Evolutionary conservation across 2,329 filamentous ascomycete genomes (phyloP), one percentile per base, ranked within the genome.

Genomic region (Onygenales sp.): DNA sequence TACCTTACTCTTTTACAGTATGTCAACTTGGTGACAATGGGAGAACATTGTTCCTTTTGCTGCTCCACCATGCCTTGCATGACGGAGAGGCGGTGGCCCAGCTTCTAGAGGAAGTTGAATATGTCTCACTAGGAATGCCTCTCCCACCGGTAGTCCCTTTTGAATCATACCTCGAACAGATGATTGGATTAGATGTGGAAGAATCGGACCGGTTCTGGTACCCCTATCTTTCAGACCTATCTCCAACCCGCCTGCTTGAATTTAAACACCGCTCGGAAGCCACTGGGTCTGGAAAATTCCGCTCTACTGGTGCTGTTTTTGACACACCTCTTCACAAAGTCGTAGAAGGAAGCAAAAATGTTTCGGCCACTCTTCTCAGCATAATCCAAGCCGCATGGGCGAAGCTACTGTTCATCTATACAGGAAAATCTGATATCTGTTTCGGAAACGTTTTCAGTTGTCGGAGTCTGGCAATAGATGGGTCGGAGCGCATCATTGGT

Each of bases 381-480:
- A 60, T 88, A 0, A 78, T 84, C 35, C 89, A 95, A 67, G 76
- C 86, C 3, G 77, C 83, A 1, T 95, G 89, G 88, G 78, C 82
- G 0, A 78, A 78, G 43, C 69, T 87, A 0, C 65, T 95, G 1
- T 73, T 79, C 0, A 70, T 79, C 2, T 71, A 82, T 2, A 76
- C 83, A 2, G 66, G 75, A 1, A 72, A 73, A 5, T 65, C 72
- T 0, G 90, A 95, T 62, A 62, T 95, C 5, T 93, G 88, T 66
- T 95, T 96, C 63, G 91, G 92, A 0, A 93, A 89, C 61, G 85
- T 96, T 2, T 79, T 92, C 53, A 91, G 83, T 63, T 90, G 91
- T 1, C 82, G 91, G 7, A 85, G 83, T 0, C 65, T 88, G 8
- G 71, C 81, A 0, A 67, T 91, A 2, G 78, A 85, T 5, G 80